Evolutionary conservation across 179 eudicot species (phyloP).

Genomic region (Silene vulgaris): DNA sequence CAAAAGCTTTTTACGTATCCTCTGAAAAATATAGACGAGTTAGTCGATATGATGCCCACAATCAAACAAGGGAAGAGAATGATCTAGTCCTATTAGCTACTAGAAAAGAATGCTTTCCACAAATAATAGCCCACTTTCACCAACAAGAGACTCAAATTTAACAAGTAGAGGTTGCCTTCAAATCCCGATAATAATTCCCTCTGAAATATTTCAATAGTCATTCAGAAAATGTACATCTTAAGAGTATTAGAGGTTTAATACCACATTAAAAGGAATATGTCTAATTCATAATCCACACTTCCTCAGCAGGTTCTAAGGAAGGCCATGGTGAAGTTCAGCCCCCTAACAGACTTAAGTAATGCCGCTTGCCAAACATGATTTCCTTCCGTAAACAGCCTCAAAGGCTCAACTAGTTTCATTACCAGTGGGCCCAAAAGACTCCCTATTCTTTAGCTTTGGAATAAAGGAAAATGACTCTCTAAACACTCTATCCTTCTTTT

Average conservation of each 20-base stretch:
- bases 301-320: not conserved
- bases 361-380: not conserved
- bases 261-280: not conserved
- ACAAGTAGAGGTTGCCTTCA: not conserved
- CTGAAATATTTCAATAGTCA: not conserved
- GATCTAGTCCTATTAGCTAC: too few species aligned
- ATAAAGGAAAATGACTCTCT: too few species aligned
- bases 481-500: too few species aligned
- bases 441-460: too few species aligned
- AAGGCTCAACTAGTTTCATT: not conserved
- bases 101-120: too few species aligned
- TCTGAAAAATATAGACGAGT: not conserved
- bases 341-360: not conserved
- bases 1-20: not conserved
- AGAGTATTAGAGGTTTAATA: too few species aligned
- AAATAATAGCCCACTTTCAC: not conserved
- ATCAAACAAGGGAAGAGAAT: too few species aligned
- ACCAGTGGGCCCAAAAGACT: too few species aligned
- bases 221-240: not conserved
- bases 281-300: constrained; percentile 1
- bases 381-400: not conserved
- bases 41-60: not conserved
- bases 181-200: not conserved
- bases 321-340: not conserved
- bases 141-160: not conserved